These are phyloP conservation scores for Skeletonema costatum DNA, from an alignment of 108 stramenopile genomes.

Conservation along the genomic window DNA sequence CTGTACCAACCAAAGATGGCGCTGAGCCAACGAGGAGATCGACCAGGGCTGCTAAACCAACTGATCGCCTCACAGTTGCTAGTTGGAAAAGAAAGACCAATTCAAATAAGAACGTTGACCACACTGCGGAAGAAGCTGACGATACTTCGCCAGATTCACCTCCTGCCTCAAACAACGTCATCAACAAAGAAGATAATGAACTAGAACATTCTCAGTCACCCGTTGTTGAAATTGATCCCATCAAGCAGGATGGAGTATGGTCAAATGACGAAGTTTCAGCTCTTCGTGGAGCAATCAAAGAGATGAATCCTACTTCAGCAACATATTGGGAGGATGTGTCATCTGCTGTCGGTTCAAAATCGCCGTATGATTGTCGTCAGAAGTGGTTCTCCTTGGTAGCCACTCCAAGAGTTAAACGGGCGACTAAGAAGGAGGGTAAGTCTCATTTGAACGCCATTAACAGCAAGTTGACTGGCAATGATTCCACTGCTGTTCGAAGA, in stretches of 20 bases:
- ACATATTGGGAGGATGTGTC: conserved; percentile 63
- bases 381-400: conserved; percentile 61
- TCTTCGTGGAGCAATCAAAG: conserved; percentile 25
- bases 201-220: not conserved
- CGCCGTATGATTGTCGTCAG: conserved; percentile 48
- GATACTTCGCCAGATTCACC: not conserved
- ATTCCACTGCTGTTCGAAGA: not conserved
- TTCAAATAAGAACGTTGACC: not conserved
- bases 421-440: not conserved
- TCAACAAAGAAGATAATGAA: not conserved
- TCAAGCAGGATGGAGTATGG: not conserved
- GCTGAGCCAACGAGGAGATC: conserved; percentile 8
- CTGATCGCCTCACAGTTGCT: conserved; percentile 26
- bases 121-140: not conserved
- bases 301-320: conserved; percentile 55
- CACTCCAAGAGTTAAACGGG: conserved; percentile 37
- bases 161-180: not conserved
- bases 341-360: conserved; percentile 32
- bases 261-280: conserved; percentile 1
- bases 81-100: conserved; percentile 9
- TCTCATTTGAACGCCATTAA: not conserved
- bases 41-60: conserved; percentile 18
- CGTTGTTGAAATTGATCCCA: not conserved
- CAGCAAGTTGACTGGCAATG: not conserved
- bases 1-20: not conserved